Percentiles rank a stretch among this genome's conserved stretches.
phyloP scores from a whole-genome alignment of 1,139 yeast genomes.

The Trichomonascaceae sp. region DNA sequence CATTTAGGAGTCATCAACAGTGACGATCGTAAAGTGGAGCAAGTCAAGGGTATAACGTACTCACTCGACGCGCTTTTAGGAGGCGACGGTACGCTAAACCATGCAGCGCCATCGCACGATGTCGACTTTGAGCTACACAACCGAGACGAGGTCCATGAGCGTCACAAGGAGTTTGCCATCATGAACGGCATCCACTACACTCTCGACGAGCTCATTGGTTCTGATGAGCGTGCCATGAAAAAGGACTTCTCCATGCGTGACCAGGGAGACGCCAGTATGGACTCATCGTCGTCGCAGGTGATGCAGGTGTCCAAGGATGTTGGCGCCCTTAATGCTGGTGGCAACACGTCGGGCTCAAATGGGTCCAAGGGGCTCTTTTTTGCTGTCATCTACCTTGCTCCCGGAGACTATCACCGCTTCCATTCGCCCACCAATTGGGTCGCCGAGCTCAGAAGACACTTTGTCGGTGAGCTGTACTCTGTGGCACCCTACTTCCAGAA shows the following conservation, averaged over 20 bases:
- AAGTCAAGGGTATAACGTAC: conserved; percentile 93
- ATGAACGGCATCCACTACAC: conserved; percentile 65
- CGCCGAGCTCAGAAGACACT: conserved; percentile 82
- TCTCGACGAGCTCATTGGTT: conserved; percentile 55
- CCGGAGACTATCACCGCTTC: conserved; percentile 96
- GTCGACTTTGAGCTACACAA: conserved; percentile 32
- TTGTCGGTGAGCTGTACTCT: conserved; percentile 88
- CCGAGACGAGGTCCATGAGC: conserved; percentile 30
- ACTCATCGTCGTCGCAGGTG: conserved; percentile 11
- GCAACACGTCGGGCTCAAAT: too few species aligned
- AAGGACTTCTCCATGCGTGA: conserved; percentile 7
- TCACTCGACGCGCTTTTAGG: conserved; percentile 85
- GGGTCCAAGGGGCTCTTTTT: conserved; percentile 64
- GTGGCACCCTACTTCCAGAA: conserved; percentile 95
- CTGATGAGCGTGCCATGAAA: conserved; percentile 24
- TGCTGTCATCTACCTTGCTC: conserved; percentile 90
- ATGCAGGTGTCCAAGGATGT: conserved; percentile 16
- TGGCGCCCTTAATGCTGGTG: too few species aligned
- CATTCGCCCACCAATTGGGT: conserved; percentile 98
- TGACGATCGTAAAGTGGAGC: conserved; percentile 64
- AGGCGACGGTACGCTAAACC: conserved; percentile 20
- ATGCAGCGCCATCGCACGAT: conserved; percentile 51
- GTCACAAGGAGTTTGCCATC: conserved; percentile 69
- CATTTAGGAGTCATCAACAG: conserved; percentile 62
- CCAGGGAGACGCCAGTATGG: conserved; percentile 25